Evolutionary conservation across 2,329 filamentous ascomycete species (phyloP).

Genomic region (Penicillium sp.): DNA sequence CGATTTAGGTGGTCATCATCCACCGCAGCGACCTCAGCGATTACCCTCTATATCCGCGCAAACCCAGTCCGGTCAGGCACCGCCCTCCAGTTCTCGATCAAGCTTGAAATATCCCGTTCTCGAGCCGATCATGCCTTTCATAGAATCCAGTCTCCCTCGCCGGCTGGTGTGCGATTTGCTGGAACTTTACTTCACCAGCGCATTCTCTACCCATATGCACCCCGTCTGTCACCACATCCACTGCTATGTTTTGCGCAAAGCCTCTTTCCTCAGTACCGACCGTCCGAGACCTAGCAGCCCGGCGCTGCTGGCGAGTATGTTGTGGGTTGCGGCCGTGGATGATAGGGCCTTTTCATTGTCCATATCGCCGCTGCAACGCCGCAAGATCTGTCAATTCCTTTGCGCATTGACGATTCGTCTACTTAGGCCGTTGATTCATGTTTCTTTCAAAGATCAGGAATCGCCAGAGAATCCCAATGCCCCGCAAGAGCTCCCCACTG

Average conservation of each 20-base stretch:
- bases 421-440: conserved; percentile 84
- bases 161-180: conserved; percentile 84
- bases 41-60: conserved; percentile 55
- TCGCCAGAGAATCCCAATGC: conserved; percentile 52
- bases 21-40: conserved; percentile 30
- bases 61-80: conserved; percentile 59
- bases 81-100: conserved; percentile 44
- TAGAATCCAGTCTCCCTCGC: conserved; percentile 76
- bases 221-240: conserved; percentile 89
- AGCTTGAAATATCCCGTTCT: conserved; percentile 79
- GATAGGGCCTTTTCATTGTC: conserved; percentile 85
- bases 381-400: conserved; percentile 84
- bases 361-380: conserved; percentile 79
- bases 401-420: conserved; percentile 84
- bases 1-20: conserved; percentile 35
- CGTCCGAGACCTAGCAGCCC: conserved; percentile 82
- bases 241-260: conserved; percentile 85
- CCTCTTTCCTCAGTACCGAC: conserved; percentile 80
- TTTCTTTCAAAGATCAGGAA: conserved; percentile 58
- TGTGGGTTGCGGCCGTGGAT: conserved; percentile 96
- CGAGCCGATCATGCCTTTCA: conserved; percentile 78
- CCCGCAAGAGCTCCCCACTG: conserved; percentile 76
- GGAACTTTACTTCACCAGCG: conserved; percentile 89
- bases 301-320: conserved; percentile 85
- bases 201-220: conserved; percentile 84